Percentiles rank a stretch among this genome's conserved stretches.
Evolutionary conservation across 2,329 filamentous ascomycete species (phyloP).

Genomic region (Fusarium sp.): DNA sequence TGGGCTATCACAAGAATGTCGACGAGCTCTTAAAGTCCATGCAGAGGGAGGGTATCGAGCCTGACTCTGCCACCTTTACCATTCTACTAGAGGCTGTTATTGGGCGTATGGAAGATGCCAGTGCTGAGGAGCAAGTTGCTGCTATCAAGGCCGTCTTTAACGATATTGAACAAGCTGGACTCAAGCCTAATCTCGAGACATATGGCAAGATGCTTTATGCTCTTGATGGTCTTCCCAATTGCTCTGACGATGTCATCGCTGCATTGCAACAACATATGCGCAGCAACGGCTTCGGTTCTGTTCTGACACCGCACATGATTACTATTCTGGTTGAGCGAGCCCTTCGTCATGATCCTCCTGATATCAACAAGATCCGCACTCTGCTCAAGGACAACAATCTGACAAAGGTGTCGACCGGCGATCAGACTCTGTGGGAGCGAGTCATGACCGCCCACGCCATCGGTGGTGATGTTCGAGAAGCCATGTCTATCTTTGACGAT

Average conservation of each 20-base stretch:
- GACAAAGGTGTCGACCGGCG: slow-evolving; percentile 49
- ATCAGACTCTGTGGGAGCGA: slow-evolving; percentile 76
- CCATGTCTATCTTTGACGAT: slow-evolving; percentile 60
- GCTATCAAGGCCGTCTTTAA: slow-evolving; percentile 65
- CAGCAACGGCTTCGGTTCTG: slow-evolving; percentile 60
- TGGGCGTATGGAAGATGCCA: slow-evolving; percentile 50
- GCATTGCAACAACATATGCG: slow-evolving; percentile 72
- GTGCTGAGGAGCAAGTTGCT: slow-evolving; percentile 60
- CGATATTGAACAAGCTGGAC: slow-evolving; percentile 65
- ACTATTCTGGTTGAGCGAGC: slow-evolving; percentile 78
- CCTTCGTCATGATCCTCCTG: slow-evolving; percentile 66
- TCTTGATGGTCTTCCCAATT: slow-evolving; percentile 48
- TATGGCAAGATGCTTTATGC: slow-evolving; percentile 77
- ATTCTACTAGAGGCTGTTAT: slow-evolving; percentile 73
- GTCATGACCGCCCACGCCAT: slow-evolving; percentile 73
- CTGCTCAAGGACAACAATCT: slow-evolving; percentile 68
- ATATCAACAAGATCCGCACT: slow-evolving; percentile 66
- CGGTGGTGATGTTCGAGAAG: slow-evolving; percentile 59
- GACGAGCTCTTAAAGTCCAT: slow-evolving; percentile 67
- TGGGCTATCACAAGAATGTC: slow-evolving; percentile 58
- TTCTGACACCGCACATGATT: slow-evolving; percentile 73
- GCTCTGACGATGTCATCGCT: slow-evolving; percentile 61
- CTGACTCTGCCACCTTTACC: slow-evolving; percentile 77
- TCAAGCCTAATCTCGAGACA: slow-evolving; percentile 68
- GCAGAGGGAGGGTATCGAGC: slow-evolving; percentile 62